Base-by-base conservation (phyloP, 129 eudicot species). In the Oenanthe sinensis region DNA sequence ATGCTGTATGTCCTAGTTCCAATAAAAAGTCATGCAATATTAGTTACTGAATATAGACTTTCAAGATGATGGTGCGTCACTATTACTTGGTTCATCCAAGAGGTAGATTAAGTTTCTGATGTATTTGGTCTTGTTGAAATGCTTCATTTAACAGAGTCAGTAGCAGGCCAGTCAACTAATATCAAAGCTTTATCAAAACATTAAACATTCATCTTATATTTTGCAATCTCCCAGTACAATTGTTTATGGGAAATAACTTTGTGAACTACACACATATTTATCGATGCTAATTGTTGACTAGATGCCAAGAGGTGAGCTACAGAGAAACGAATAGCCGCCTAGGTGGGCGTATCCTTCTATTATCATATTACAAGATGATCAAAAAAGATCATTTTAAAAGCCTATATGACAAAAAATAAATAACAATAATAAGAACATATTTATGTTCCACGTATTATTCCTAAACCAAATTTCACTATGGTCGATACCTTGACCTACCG, bases 21-120 rank as follows among this genome's bases (percentile, higher is more conserved):
- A 16, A 69, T 37, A 17, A 69, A 26, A 26, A 8, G 3, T 65
- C 19, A 65, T 65, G 71, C 36, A 65, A 15, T 42, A 65, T 65
- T 30, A 65, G 71, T 30, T 15, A 26, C 5, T 3, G 8, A 26
- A 42, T 26, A 30, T 17, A 26, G 15, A 3, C 24, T 14, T 69
- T 37, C 7, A 15, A 16, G 74, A 36, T 17, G 46, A 26, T 17
- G 47, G 24, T 19, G 40, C 24, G 17, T 15, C 5, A 70, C 74
- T 70, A 70, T 17, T 17, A 70, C 74, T 70, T 15, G 24, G 5
- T 46, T 37, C 37, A 65, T 62, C 71, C 6, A 12, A 40, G 19
- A 65, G 71, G 36, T 65, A 65, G 36, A 70, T 70, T 70, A 26
- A 58, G 67, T 67, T 39, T 70, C n/a, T 70, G n/a, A 68, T 70